Percentiles rank a stretch among this genome's conserved stretches.
Conservation (phyloP, 2,329 filamentous ascomycete species). For the Pseudocercospora cruenta region DNA sequence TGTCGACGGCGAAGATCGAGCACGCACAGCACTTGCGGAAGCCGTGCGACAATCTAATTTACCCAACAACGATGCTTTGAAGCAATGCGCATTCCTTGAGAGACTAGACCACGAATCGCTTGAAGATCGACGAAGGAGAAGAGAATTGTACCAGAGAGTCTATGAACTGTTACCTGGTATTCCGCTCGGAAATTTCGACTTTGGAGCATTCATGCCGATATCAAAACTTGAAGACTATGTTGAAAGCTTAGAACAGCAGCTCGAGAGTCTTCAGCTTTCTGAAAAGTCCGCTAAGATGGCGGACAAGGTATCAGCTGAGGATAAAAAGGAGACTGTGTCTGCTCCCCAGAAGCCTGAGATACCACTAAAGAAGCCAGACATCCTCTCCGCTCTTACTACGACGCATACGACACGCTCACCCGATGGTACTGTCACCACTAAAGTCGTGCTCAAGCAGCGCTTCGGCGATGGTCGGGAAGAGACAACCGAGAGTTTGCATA, state of each 20-base stretch:
- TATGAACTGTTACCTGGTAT: neutral
- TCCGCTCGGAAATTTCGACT: neutral
- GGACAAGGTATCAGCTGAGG: neutral
- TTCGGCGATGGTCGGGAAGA: slow-evolving; percentile 66
- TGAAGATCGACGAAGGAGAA: neutral
- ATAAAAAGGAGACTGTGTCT: neutral
- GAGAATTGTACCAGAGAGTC: neutral
- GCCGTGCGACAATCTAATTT: neutral
- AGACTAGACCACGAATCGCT: neutral
- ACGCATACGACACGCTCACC: slow-evolving; percentile 59
- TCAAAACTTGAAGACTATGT: neutral
- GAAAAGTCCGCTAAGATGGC: neutral
- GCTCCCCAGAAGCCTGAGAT: neutral
- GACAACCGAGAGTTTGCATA: slow-evolving; percentile 59
- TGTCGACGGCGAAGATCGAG: neutral
- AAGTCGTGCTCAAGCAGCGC: slow-evolving; percentile 59
- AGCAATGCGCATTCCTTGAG: neutral
- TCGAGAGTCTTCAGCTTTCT: neutral
- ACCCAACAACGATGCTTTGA: neutral
- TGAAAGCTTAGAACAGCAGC: neutral
- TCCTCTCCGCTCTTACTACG: slow-evolving; percentile 61
- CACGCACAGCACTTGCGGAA: neutral
- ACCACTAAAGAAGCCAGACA: slow-evolving; percentile 26
- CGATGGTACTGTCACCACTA: slow-evolving; percentile 63
- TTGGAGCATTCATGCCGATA: neutral